phyloP scores from a whole-genome alignment of 169 alveolate species.

The Amoebophrya sp. region DNA sequence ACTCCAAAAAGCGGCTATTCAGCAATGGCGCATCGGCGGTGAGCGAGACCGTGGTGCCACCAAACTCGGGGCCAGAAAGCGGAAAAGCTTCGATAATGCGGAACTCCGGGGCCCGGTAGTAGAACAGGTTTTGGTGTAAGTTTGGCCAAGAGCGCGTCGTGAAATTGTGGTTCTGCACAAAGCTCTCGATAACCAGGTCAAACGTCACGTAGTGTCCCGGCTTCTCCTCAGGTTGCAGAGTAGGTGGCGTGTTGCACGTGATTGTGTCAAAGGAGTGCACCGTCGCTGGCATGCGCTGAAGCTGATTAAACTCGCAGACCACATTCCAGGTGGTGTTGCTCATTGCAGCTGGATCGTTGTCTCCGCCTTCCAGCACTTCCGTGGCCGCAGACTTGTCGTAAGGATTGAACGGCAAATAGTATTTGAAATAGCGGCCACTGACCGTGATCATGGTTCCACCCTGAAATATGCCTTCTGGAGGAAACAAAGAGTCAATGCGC shows the following conservation, averaged over 20 bases:
- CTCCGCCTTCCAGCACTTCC: neutral
- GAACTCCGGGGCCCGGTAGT: neutral
- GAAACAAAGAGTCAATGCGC: neutral
- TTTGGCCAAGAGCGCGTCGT: neutral
- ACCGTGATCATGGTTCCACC: neutral
- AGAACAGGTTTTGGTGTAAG: neutral
- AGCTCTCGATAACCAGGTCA: neutral
- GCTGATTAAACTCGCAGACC: neutral
- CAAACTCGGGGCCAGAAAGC: slow-evolving; percentile 46
- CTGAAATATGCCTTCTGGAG: neutral
- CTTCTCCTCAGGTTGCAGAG: neutral
- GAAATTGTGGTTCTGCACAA: neutral
- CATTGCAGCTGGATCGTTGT: neutral
- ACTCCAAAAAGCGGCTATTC: slow-evolving; percentile 38
- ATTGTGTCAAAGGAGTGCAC: neutral
- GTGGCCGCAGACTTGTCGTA: neutral
- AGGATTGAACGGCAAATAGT: neutral
- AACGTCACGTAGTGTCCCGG: neutral
- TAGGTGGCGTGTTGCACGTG: neutral
- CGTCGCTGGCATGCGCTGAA: neutral
- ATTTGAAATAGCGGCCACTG: neutral
- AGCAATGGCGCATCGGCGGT: slow-evolving; percentile 42
- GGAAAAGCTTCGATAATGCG: slow-evolving; percentile 20
- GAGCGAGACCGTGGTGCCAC: slow-evolving; percentile 38
- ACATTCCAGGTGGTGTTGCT: neutral